These are phyloP conservation scores for Moringa oleifera DNA, from an alignment of 345 rosid species.

Conservation along the genomic window DNA sequence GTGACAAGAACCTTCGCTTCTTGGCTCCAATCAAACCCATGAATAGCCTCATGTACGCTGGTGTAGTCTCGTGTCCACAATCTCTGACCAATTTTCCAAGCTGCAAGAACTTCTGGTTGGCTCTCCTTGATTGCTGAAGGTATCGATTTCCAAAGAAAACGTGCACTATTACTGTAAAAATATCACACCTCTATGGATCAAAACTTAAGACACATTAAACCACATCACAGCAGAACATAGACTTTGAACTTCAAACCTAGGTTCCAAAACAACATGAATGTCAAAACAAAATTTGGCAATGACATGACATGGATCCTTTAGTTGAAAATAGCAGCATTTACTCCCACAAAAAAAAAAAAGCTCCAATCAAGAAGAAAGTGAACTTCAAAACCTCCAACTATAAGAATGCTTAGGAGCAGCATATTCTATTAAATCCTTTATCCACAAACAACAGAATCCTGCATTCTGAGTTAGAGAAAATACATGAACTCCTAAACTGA, in stretches of 20 bases:
- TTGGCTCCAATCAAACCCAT: conserved; percentile 71
- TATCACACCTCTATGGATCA: background rate
- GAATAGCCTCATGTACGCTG: conserved; percentile 67
- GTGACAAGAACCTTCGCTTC: conserved; percentile 52
- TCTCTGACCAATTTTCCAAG: conserved; percentile 78
- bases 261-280: background rate
- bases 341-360: background rate
- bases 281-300: background rate
- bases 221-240: background rate
- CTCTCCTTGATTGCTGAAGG: conserved; percentile 59
- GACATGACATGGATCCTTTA: background rate
- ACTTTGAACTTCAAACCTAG: background rate
- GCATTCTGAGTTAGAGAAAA: too few species aligned
- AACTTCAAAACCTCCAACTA: too few species aligned
- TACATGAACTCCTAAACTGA: too few species aligned
- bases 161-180: conserved; percentile 60
- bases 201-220: conserved; percentile 2
- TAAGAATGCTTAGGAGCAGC: too few species aligned
- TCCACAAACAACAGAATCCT: too few species aligned
- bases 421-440: too few species aligned
- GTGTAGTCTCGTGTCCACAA: conserved; percentile 79
- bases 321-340: background rate
- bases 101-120: conserved; percentile 65
- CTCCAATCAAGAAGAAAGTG: too few species aligned
- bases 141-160: conserved; percentile 83